These are phyloP conservation scores for Oxytropis ochrocephala DNA, from an alignment of 306 rosid species.

Conservation along the genomic window DNA sequence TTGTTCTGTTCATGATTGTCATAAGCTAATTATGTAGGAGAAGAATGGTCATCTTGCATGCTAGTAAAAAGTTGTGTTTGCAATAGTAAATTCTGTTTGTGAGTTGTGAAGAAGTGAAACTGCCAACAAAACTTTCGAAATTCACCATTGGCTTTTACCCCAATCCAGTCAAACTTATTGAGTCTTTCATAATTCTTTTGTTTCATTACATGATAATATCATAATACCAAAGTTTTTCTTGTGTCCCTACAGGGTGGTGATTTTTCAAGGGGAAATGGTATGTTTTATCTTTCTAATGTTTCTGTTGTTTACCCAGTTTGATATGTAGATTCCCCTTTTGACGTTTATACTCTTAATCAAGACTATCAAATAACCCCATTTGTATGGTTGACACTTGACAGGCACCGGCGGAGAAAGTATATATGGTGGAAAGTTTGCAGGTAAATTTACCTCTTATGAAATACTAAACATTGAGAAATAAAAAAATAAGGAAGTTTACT, in stretches of 20 bases:
- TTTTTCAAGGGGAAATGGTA: conserved; percentile 89
- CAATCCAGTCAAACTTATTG: neutral
- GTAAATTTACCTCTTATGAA: conserved; percentile 34
- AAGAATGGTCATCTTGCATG: neutral
- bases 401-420: conserved; percentile 99
- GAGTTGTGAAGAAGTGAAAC: neutral
- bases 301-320: conserved; percentile 16
- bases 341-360: conserved; percentile 25
- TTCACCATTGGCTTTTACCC: neutral
- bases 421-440: conserved; percentile 93
- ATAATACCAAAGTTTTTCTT: conserved; percentile 4
- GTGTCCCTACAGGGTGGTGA: conserved; percentile 84
- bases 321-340: conserved; percentile 20
- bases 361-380: conserved; percentile 32
- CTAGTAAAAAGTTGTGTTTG: neutral
- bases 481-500: neutral
- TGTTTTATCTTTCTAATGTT: conserved; percentile 20
- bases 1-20: conserved; percentile 4
- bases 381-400: conserved; percentile 53
- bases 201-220: conserved; percentile 13
- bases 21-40: conserved; percentile 4
- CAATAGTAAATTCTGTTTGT: neutral
- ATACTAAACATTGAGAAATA: neutral
- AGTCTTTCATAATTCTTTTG: neutral
- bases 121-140: neutral